These are phyloP conservation scores for Metschnikowia borealis DNA, from an alignment of 805 yeast species.

Conservation along the genomic window DNA sequence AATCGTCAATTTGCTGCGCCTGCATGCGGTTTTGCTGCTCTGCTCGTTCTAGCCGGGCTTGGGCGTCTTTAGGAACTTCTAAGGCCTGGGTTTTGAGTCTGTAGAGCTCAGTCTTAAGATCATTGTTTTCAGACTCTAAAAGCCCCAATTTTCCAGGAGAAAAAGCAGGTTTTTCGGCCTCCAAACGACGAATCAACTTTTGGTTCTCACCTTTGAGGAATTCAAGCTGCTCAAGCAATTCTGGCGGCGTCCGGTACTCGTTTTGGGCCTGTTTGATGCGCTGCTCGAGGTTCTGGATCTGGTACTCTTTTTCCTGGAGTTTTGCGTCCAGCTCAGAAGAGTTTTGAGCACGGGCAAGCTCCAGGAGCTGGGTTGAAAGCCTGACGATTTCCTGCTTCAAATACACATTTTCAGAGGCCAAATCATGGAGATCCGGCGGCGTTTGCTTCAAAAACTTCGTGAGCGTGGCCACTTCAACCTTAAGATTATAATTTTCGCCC, in stretches of 20 bases:
- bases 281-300: slow-evolving; percentile 8
- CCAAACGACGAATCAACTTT: slow-evolving; percentile 16
- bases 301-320: slow-evolving; percentile 12
- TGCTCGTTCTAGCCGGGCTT: slow-evolving; percentile 4
- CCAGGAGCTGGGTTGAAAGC: slow-evolving; percentile 6
- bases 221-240: slow-evolving; percentile 17
- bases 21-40: not conserved
- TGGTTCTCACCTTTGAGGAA: slow-evolving; percentile 19
- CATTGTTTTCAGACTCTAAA: slow-evolving; percentile 12
- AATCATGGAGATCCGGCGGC: slow-evolving; percentile 38
- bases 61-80: slow-evolving; percentile 10
- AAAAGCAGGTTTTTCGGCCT: slow-evolving; percentile 1
- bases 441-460: slow-evolving; percentile 38
- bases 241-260: slow-evolving; percentile 13
- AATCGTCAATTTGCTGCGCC: slow-evolving; percentile 1
- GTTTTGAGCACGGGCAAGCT: not conserved
- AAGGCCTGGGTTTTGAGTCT: slow-evolving; percentile 6
- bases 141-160: slow-evolving; percentile 4
- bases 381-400: slow-evolving; percentile 16
- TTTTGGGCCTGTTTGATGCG: not conserved
- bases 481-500: slow-evolving; percentile 43
- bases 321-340: not conserved
- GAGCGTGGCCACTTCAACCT: slow-evolving; percentile 40
- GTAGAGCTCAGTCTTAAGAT: slow-evolving; percentile 13
- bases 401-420: slow-evolving; percentile 38